phyloP scores from a whole-genome alignment of 2,329 filamentous ascomycete species.

The Exophiala sp. region DNA sequence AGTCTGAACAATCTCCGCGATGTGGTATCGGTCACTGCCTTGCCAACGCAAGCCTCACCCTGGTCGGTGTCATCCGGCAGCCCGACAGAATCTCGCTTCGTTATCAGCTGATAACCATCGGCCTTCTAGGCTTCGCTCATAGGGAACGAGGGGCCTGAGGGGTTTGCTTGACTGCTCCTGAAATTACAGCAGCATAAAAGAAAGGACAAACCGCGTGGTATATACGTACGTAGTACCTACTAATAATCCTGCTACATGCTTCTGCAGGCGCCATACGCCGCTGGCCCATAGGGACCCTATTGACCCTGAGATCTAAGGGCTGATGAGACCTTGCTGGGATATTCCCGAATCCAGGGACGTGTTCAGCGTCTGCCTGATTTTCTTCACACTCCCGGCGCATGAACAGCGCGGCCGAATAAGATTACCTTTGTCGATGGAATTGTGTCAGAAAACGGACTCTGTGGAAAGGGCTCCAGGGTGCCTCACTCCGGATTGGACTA shows the following conservation, averaged over 20 bases:
- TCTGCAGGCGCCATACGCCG: too few species aligned
- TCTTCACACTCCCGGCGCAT: too few species aligned
- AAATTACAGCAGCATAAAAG: not conserved
- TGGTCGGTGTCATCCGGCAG: slow-evolving; percentile 14
- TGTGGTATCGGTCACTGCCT: slow-evolving; percentile 16
- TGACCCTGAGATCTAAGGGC: too few species aligned
- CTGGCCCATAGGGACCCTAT: too few species aligned
- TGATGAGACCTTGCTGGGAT: too few species aligned
- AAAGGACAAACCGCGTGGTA: not conserved
- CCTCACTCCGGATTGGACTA: not conserved
- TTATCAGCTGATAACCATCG: slow-evolving; percentile 9
- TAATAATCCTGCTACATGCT: too few species aligned
- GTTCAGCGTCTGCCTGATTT: too few species aligned
- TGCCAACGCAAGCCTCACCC: slow-evolving; percentile 2
- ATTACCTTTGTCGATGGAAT: not conserved
- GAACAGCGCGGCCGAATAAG: too few species aligned
- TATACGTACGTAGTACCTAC: too few species aligned
- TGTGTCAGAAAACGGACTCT: not conserved
- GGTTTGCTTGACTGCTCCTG: not conserved
- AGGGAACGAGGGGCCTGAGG: slow-evolving; percentile 2
- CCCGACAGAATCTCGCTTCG: slow-evolving; percentile 8
- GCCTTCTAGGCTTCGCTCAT: too few species aligned
- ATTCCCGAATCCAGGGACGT: too few species aligned
- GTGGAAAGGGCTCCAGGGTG: not conserved
- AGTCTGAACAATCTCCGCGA: slow-evolving; percentile 20